Base-by-base conservation (phyloP, 805 yeast species). In the Candida boleticola region DNA sequence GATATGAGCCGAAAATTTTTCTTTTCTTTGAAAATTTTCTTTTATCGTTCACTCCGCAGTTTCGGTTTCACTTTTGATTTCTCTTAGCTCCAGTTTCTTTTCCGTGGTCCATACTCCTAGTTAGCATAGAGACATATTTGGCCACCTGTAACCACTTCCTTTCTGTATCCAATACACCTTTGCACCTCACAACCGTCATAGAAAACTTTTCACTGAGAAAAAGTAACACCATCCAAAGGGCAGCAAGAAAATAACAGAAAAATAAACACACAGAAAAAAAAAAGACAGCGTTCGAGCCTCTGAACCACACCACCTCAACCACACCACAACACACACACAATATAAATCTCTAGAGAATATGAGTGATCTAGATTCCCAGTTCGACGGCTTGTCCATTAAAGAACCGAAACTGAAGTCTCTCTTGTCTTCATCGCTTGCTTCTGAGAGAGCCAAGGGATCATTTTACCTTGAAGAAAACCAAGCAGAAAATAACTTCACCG, bases 361-460 rank as follows among this genome's bases (percentile, higher is more conserved):
- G 41, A 29, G 41, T 21, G 41, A 22, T 14, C 35, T 38, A 4
- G 41, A 38, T 23, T 23, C n/a, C 10, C 32, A 46, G 33, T 36
- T 49, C 21, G 45, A 46, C 33, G 31, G 35, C 37, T 41, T 49
- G 35, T 41, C 50, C 4, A 32, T 49, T 14, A 33, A 9, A n/a
- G 48, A 49, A 30, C 31, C 19, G 29, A 23, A 32, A 23, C 10
- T 11, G 11, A 44, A 45, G 25, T 48, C 56, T 17, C 40, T 54
- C 16, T 41, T 53, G 35, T 51, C 57, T 21, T 37, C 44, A 10
- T 46, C 51, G 5, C 36, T 49, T n/a, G 55, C 54, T 11, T 33
- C 29, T 11, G 21, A 25, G n/a, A 21, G 30, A 20, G 17, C 4
- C 30, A 17, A 19, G 17, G 41, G 41, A 25, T 18, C 19, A 14